These are phyloP conservation scores for Lasiodiplodia sp. DNA, from an alignment of 2,329 filamentous ascomycete species.

Conservation along the genomic window DNA sequence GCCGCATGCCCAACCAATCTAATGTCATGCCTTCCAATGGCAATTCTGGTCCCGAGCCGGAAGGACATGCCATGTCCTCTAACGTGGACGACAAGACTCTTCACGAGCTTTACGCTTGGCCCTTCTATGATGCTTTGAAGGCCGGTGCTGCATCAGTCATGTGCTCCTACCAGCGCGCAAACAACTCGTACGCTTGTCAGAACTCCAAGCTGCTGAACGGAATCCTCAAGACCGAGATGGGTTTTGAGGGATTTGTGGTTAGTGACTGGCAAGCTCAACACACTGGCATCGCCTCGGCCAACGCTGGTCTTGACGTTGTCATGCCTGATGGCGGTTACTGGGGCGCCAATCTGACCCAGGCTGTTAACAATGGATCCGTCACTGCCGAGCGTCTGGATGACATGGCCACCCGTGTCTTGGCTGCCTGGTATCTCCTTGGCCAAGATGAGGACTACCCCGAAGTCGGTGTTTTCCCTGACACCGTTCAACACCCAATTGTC, in stretches of 20 bases:
- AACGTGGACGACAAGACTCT: conserved; percentile 71
- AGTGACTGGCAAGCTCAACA: conserved; percentile 56
- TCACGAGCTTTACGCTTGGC: conserved; percentile 72
- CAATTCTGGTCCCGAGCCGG: conserved; percentile 53
- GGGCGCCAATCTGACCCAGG: conserved; percentile 41
- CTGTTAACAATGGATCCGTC: conserved; percentile 40
- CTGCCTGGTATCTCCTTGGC: conserved; percentile 44
- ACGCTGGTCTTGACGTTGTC: conserved; percentile 58
- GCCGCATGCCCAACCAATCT: conserved; percentile 46
- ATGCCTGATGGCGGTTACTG: conserved; percentile 45
- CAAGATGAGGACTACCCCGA: conserved; percentile 47
- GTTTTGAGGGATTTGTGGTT: conserved; percentile 55
- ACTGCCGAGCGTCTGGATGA: conserved; percentile 38
- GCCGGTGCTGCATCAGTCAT: conserved; percentile 67
- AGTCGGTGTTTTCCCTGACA: conserved; percentile 36
- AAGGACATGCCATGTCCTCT: conserved; percentile 54
- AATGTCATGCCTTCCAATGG: conserved; percentile 38
- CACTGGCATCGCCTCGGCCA: conserved; percentile 52
- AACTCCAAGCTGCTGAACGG: conserved; percentile 55
- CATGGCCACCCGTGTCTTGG: conserved; percentile 42
- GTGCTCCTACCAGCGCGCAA: conserved; percentile 57
- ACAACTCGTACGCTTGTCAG: conserved; percentile 44
- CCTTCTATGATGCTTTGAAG: conserved; percentile 66
- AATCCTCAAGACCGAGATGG: conserved; percentile 59
- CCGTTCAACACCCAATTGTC: conserved; percentile 51